Percentiles rank a stretch among this genome's conserved stretches.
Evolutionary conservation across 164 flowering plant genomes (phyloP).

Genomic region (Dillenia turbinata): DNA sequence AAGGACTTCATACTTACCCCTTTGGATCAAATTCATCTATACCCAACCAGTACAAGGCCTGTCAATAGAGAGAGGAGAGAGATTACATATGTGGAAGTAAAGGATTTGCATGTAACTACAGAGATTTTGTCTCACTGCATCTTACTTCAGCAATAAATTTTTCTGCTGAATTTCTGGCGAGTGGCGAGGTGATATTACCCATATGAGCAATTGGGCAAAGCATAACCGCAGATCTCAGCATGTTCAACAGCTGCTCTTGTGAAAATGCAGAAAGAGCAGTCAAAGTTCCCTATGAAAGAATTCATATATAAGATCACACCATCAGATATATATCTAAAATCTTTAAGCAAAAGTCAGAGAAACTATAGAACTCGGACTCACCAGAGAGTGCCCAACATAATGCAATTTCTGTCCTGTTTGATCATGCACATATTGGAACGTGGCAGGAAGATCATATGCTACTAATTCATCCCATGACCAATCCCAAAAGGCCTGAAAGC

Average conservation of each 20-base stretch:
- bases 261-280: conserved; percentile 48
- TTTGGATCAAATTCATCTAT: conserved; percentile 34
- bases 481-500: conserved; percentile 68
- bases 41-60: conserved; percentile 35
- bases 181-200: conserved; percentile 31
- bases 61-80: background rate
- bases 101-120: background rate
- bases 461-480: conserved; percentile 95
- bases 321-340: too few relatives aligned
- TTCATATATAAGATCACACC: background rate
- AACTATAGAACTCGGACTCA: conserved; percentile 7
- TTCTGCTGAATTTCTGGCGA: conserved; percentile 35
- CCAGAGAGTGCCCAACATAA: conserved; percentile 87
- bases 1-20: conserved; percentile 25
- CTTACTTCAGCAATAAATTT: conserved; percentile 36
- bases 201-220: conserved; percentile 53
- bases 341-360: too few relatives aligned
- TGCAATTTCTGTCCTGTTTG: conserved; percentile 64
- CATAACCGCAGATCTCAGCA: conserved; percentile 47
- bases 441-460: conserved; percentile 66
- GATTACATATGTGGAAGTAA: background rate
- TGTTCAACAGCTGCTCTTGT: conserved; percentile 20
- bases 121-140: background rate
- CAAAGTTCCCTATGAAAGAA: conserved; percentile 43
- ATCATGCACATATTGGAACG: conserved; percentile 39